Base-by-base conservation (phyloP, 78 protist species). In the Planoprotostelium fungivorum region DNA sequence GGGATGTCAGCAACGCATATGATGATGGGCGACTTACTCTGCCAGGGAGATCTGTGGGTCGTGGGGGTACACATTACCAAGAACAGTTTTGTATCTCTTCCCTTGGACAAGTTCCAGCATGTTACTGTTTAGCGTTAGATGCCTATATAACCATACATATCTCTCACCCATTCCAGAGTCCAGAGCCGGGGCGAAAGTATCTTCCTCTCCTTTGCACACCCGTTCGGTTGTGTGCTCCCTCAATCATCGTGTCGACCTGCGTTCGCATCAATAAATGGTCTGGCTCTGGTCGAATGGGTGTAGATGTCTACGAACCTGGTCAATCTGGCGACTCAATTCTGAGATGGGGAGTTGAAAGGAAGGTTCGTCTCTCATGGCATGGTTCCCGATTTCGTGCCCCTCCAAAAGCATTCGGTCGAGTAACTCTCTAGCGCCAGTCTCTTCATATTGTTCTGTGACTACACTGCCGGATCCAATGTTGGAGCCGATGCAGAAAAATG, bases 41-140 rank as follows among this genome's bases (percentile, higher is more conserved):
- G 92, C 38, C 35, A 90, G 29, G 0, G 0, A 36, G 25, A 90
- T 90, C 0, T 86, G 51, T 0, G 92, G 92, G n/a, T 90, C 92
- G 83, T 90, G 92, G 63, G 92, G 92, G 63, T 90, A 90, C 1
- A 90, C 92, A 90, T 90, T 90, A 5, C 92, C 92, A 37, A 90
- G 92, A 90, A 87, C 86, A 1, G 83, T 1, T 29, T 35, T 84
- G 28, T 90, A 90, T 28, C 86, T 51, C 86, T 90, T 36, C 36
- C 83, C 36, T 51, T 84, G 83, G 1, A 85, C 83, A 23, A 84
- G 34, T 1, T 90, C 88, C 29, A 90, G 34, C 92, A 90, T 90
- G 1, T 34, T 1, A 36, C 92, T 51, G 16, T 16, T 25, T 51
- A 16, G 5, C 16, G 5, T 51, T 16, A 51, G 16, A 25, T 16